Percentiles rank a stretch among this genome's conserved stretches.
Evolutionary conservation across 257 asterid genomes (phyloP).

Genomic region (Schizonepeta tenuifolia): DNA sequence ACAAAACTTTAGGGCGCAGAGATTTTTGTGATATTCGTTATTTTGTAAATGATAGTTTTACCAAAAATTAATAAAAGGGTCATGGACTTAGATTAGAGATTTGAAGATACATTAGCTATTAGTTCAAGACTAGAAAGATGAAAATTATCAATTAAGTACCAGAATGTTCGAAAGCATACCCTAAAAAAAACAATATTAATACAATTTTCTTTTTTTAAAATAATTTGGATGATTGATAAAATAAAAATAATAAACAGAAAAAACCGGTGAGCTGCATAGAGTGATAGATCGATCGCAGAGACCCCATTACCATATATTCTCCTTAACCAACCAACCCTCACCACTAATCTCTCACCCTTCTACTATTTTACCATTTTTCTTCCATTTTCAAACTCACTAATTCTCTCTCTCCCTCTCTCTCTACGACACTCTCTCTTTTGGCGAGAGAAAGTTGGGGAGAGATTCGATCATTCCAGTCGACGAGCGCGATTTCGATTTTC

Average conservation of each 20-base stretch:
- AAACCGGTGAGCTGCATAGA: background rate
- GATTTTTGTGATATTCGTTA: too few relatives aligned
- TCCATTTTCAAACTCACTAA: constrained; percentile 26
- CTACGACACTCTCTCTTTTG: constrained; percentile 13
- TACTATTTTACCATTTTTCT: constrained; percentile 22
- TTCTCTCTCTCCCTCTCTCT: constrained; percentile 8
- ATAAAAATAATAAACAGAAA: background rate
- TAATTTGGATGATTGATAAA: too few relatives aligned
- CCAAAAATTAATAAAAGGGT: too few relatives aligned
- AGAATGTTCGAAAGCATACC: too few relatives aligned
- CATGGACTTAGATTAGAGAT: too few relatives aligned
- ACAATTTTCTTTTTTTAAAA: too few relatives aligned
- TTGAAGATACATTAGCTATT: too few relatives aligned
- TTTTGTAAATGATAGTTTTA: too few relatives aligned
- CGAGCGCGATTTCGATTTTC: constrained; percentile 26
- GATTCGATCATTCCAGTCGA: constrained; percentile 25
- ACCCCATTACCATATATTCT: constrained; percentile 19
- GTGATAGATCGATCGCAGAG: background rate
- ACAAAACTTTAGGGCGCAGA: too few relatives aligned
- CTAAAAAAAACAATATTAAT: too few relatives aligned
- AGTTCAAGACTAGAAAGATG: too few relatives aligned
- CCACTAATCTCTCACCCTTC: constrained; percentile 37
- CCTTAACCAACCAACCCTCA: constrained; percentile 35
- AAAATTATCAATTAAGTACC: too few relatives aligned
- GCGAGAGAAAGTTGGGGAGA: constrained; percentile 27